These are phyloP conservation scores for Corynascus novoguineensis DNA, from an alignment of 495 filamentous ascomycete species.

Conservation along the genomic window DNA sequence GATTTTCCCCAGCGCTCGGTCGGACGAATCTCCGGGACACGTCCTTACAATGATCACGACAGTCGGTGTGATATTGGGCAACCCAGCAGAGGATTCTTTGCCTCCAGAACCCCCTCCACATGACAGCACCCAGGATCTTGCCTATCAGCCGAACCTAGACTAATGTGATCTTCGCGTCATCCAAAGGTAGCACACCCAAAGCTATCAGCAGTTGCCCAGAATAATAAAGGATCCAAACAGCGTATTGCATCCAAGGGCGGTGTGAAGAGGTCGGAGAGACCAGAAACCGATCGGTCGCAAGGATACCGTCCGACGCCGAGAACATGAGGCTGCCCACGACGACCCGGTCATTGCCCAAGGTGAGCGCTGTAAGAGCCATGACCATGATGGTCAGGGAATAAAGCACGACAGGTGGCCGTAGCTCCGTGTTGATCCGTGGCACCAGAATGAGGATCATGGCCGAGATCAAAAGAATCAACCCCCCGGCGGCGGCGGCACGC, in stretches of 20 bases:
- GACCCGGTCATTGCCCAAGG: conserved; percentile 11
- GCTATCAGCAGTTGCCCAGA: conserved; percentile 29
- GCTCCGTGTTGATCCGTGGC: conserved; percentile 27
- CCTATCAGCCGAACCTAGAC: too few relatives aligned
- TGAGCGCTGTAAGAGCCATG: conserved; percentile 24
- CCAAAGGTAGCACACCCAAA: conserved; percentile 15
- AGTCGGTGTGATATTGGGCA: too few relatives aligned
- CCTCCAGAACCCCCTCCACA: too few relatives aligned
- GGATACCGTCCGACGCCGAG: conserved; percentile 23
- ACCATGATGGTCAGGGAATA: conserved; percentile 49
- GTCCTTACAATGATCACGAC: too few relatives aligned
- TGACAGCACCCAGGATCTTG: too few relatives aligned
- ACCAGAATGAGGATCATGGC: conserved; percentile 18
- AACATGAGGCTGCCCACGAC: conserved; percentile 24
- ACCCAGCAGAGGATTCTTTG: too few relatives aligned
- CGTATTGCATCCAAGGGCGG: conserved; percentile 23
- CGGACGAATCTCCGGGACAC: too few relatives aligned
- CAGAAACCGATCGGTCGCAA: conserved; percentile 24
- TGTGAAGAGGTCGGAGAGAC: conserved; percentile 5
- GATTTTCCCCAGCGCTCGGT: too few relatives aligned
- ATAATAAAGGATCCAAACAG: conserved; percentile 30
- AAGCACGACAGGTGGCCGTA: conserved; percentile 46
- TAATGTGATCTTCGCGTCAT: too few relatives aligned
- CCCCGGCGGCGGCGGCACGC: conserved; percentile 4
- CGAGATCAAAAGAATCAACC: conserved; percentile 3